A percentile compares a stretch with the other conserved stretches of the same genome.
phyloP scores from a whole-genome alignment of 78 protist species.

The Dictyostelium discoideum region DNA sequence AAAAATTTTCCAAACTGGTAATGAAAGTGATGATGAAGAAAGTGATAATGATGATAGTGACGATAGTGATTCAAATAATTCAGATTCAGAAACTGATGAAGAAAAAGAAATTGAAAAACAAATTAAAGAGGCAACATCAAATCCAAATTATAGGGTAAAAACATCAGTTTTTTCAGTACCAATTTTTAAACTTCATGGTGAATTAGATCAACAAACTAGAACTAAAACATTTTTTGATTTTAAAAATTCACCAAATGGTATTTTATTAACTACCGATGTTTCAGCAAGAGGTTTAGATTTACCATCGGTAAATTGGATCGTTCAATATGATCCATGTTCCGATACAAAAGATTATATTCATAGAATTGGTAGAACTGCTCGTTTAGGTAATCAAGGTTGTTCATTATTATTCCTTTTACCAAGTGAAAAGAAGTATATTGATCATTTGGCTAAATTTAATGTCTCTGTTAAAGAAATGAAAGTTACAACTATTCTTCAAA shows the following conservation, averaged over 20 bases:
- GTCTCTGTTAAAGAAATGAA: conserved; percentile 70
- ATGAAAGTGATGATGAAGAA: neutral
- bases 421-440: conserved; percentile 75
- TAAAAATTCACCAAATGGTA: conserved; percentile 80
- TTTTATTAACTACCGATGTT: conserved; percentile 92
- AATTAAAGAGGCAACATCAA: neutral
- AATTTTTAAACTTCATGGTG: conserved; percentile 91
- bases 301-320: conserved; percentile 92
- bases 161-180: conserved; percentile 20
- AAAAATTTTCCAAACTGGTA: neutral
- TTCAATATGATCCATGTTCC: conserved; percentile 95
- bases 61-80: neutral
- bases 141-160: neutral
- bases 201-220: conserved; percentile 89
- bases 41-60: neutral
- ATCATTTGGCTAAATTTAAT: conserved; percentile 9
- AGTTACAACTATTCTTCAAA: conserved; percentile 41
- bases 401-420: conserved; percentile 88
- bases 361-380: conserved; percentile 99
- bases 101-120: conserved; percentile 13
- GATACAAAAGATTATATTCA: conserved; percentile 96
- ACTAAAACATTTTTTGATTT: conserved; percentile 80
- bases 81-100: neutral
- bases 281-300: conserved; percentile 96
- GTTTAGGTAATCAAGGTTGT: conserved; percentile 93